phyloP scores from a whole-genome alignment of 1,284 basidiomycete genomes.

The Phenoliferia sp. region DNA sequence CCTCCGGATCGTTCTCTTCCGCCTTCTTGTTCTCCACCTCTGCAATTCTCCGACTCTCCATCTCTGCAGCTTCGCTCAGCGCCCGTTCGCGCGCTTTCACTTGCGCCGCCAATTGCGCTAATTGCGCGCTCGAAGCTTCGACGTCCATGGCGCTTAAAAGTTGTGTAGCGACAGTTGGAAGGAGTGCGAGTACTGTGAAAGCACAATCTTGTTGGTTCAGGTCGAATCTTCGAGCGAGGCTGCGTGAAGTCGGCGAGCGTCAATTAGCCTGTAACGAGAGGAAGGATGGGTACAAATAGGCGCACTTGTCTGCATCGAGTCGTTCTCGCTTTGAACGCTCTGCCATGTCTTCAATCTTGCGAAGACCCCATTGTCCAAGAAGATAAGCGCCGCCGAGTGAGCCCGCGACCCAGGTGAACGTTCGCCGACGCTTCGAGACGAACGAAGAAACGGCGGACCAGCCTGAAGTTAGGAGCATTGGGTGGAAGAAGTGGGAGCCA shows the following conservation, averaged over 20 bases:
- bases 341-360: conserved; percentile 66
- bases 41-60: not conserved
- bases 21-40: not conserved
- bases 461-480: too few species aligned
- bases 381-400: conserved; percentile 63
- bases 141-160: conserved; percentile 75
- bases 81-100: conserved; percentile 9
- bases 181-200: conserved; percentile 72
- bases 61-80: conserved; percentile 4
- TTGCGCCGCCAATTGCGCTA: conserved; percentile 39
- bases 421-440: conserved; percentile 27
- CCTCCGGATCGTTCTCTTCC: not conserved
- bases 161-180: conserved; percentile 69
- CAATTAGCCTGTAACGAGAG: conserved; percentile 9
- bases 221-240: conserved; percentile 68
- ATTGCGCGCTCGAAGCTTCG: conserved; percentile 66
- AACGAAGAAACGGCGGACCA: conserved; percentile 12
- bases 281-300: not conserved
- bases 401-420: conserved; percentile 43
- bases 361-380: conserved; percentile 59
- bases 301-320: conserved; percentile 65
- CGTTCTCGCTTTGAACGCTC: conserved; percentile 60
- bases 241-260: conserved; percentile 39
- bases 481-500: too few species aligned
- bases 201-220: conserved; percentile 77